phyloP scores from a whole-genome alignment of 2,329 filamentous ascomycete genomes.

The Huntiella omanensis region DNA sequence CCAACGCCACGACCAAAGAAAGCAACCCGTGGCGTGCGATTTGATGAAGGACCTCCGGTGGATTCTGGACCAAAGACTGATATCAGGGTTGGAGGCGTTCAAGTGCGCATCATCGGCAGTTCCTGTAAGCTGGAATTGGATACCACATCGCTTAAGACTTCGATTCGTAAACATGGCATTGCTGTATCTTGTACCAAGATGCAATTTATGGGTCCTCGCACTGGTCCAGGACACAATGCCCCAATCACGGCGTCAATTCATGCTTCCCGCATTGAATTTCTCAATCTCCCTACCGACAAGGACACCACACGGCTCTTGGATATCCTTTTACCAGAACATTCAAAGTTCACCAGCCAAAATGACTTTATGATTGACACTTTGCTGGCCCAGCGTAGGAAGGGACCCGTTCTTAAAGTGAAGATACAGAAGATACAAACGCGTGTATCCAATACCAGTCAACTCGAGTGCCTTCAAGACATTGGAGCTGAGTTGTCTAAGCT shows the following conservation, averaged over 20 bases:
- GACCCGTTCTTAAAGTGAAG: slow-evolving; percentile 56
- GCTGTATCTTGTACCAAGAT: slow-evolving; percentile 26
- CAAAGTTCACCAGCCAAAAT: slow-evolving; percentile 75
- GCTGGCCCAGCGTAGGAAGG: slow-evolving; percentile 68
- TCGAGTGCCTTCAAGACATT: slow-evolving; percentile 50
- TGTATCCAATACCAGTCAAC: slow-evolving; percentile 42
- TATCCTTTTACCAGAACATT: slow-evolving; percentile 77
- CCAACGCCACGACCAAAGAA: slow-evolving; percentile 24
- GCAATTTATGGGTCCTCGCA: slow-evolving; percentile 49
- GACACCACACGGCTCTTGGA: slow-evolving; percentile 71
- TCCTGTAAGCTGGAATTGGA: slow-evolving; percentile 56
- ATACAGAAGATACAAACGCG: slow-evolving; percentile 45
- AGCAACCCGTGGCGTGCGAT: slow-evolving; percentile 32
- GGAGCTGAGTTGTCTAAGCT: slow-evolving; percentile 65
- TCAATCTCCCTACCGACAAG: slow-evolving; percentile 51
- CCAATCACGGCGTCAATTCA: slow-evolving; percentile 43
- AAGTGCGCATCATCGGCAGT: slow-evolving; percentile 58
- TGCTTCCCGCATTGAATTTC: slow-evolving; percentile 53
- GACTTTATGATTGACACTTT: slow-evolving; percentile 91
- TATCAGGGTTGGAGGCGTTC: slow-evolving; percentile 54
- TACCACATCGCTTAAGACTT: slow-evolving; percentile 65
- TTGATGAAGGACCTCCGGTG: slow-evolving; percentile 32
- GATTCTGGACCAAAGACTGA: slow-evolving; percentile 45
- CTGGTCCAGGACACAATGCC: slow-evolving; percentile 27
- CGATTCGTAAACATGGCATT: slow-evolving; percentile 54